Conservation (phyloP, 1,284 basidiomycete species). For the Termitomyces sp. region DNA sequence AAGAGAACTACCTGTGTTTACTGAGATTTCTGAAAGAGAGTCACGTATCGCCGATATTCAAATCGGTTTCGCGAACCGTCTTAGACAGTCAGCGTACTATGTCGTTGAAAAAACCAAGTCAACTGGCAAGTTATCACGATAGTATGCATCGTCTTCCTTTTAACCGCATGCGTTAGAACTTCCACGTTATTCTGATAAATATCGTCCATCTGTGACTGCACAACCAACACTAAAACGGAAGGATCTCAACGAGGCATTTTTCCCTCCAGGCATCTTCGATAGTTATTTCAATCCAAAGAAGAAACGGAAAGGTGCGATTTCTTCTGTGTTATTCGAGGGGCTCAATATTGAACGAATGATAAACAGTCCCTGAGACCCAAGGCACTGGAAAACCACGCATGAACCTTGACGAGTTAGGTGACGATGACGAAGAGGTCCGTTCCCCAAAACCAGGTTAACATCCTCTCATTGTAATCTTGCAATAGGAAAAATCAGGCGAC, state of each 20-base stretch:
- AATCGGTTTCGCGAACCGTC: slow-evolving; percentile 55
- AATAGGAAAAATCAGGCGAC: slow-evolving; percentile 60
- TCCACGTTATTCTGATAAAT: slow-evolving; percentile 76
- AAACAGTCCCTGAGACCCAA: slow-evolving; percentile 17
- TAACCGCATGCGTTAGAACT: slow-evolving; percentile 44
- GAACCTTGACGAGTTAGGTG: slow-evolving; percentile 61
- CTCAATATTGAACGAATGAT: neutral
- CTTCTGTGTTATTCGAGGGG: neutral
- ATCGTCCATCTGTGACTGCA: slow-evolving; percentile 53
- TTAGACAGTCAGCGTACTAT: slow-evolving; percentile 67
- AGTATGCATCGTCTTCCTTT: neutral
- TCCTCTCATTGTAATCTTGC: slow-evolving; percentile 9
- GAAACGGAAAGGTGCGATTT: slow-evolving; percentile 48
- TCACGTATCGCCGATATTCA: slow-evolving; percentile 61
- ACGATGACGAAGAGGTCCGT: slow-evolving; percentile 53
- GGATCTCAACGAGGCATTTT: slow-evolving; percentile 69
- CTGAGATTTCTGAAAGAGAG: slow-evolving; percentile 60
- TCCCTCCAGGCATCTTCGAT: slow-evolving; percentile 71
- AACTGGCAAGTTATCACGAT: slow-evolving; percentile 40
- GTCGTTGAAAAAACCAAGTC: slow-evolving; percentile 66
- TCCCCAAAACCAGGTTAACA: neutral
- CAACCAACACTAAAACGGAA: slow-evolving; percentile 63
- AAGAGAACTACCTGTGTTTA: slow-evolving; percentile 49
- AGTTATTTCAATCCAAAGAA: slow-evolving; percentile 71
- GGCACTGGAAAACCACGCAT: slow-evolving; percentile 38